phyloP scores from a whole-genome alignment of 73 alveolate species.

The Paramecium sexaurelia region DNA sequence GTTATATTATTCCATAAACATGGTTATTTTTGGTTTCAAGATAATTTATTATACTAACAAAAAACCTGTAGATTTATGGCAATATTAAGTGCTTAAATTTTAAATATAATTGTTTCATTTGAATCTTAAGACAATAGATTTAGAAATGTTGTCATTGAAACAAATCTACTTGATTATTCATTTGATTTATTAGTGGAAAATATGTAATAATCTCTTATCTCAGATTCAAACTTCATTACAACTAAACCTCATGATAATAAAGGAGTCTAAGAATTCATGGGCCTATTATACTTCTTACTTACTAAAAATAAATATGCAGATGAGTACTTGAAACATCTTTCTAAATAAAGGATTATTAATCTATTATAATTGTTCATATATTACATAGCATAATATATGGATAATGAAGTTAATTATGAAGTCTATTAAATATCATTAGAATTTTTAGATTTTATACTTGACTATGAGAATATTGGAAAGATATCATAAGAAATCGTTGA shows the following conservation, averaged over 20 bases:
- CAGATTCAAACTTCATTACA: not conserved
- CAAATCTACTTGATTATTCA: not conserved
- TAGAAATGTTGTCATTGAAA: not conserved
- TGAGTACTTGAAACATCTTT: not conserved
- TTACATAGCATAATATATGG: not conserved
- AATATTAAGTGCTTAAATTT: not conserved
- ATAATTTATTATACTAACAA: not conserved
- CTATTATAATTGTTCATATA: not conserved
- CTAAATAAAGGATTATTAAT: not conserved
- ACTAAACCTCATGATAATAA: not conserved
- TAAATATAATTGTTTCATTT: not conserved
- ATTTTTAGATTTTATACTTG: not conserved
- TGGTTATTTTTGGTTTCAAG: conserved; percentile 46
- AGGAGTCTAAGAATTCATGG: conserved; percentile 5
- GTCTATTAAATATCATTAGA: not conserved
- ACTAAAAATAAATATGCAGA: not conserved
- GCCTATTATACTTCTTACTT: not conserved
- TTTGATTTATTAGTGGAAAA: conserved; percentile 22
- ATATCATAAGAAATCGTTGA: not conserved
- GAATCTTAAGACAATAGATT: not conserved
- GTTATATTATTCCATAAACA: conserved; percentile 17
- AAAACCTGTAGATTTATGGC: conserved; percentile 18
- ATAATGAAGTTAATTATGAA: not conserved
- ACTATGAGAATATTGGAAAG: conserved; percentile 4
- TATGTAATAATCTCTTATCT: not conserved